Base-by-base conservation (phyloP, 192 early-diverging fungal species). In the Coemansia sp. region DNA sequence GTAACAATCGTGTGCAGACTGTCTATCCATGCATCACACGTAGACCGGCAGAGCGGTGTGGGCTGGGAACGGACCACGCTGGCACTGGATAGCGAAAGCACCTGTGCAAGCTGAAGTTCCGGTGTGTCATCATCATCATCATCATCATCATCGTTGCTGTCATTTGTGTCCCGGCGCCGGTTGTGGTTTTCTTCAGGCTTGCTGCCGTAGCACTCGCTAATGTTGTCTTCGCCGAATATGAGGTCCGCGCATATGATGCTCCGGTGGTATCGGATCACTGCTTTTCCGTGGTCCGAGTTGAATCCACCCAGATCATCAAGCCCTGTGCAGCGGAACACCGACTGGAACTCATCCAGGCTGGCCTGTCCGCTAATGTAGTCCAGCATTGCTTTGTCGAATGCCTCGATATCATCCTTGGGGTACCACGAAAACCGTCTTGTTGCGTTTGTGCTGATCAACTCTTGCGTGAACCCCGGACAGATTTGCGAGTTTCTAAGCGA, bases 211-310 rank as follows among this genome's bases (percentile, higher is more conserved):
- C 78, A 81, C 17, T 74, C 78, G 48, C 19, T 34, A 23, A 74
- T 42, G 55, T 81, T 81, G 2, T 74, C 62, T 1, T 71, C 65
- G 65, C 72, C 70, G 22, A 68, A 68, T 20, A 81, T 40, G n/a
- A 81, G 34, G 27, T 81, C 72, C 9, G 78, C 72, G 65, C 78
- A 81, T 15, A 74, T 47, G 61, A 81, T 75, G 37, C 78, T 81
- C 57, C 78, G 72, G 44, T 75, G 78, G 54, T 71, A 81, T 14
- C 72, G 67, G 33, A 81, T 64, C 0, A 71, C 72, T 9, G 78
- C 66, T 48, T 33, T 48, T 19, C 78, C 78, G 57, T 74, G 78
- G 33, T 81, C 72, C 0, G 68, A 59, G 42, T 62, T 67, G 58
- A 75, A 74, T 15, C 78, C 78, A 10, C 78, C 78, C 61, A 74